A percentile compares a stretch with the other conserved stretches of the same genome.
Evolutionary conservation across 1,284 basidiomycete species (phyloP).

Genomic region (Cystobasidium sp.): DNA sequence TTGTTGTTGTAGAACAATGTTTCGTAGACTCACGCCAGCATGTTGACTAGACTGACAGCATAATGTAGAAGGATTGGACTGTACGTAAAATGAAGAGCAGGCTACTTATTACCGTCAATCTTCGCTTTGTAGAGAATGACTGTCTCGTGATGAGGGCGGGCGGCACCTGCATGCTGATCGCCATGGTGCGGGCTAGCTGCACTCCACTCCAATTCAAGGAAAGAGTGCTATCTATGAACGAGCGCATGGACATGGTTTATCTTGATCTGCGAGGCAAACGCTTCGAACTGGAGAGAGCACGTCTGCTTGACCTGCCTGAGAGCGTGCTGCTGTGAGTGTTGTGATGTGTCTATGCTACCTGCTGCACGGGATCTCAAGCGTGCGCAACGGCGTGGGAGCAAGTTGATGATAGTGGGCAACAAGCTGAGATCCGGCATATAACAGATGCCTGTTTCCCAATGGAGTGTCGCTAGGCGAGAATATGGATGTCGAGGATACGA

Average conservation of each 20-base stretch:
- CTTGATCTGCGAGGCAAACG: slow-evolving; percentile 89
- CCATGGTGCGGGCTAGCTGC: background rate
- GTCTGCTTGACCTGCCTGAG: slow-evolving; percentile 97
- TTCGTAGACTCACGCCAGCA: too few species aligned
- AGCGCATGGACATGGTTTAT: slow-evolving; percentile 61
- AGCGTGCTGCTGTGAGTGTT: slow-evolving; percentile 76
- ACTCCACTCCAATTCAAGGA: background rate
- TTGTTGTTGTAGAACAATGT: too few species aligned
- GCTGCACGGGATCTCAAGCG: background rate
- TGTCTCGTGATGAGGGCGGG: background rate
- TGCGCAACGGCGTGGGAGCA: background rate
- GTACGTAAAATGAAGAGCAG: too few species aligned
- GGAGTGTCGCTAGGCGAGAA: slow-evolving; percentile 74
- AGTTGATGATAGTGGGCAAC: background rate
- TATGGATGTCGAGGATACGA: slow-evolving; percentile 90
- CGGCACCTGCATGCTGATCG: background rate
- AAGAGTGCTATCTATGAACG: background rate
- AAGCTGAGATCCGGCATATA: background rate
- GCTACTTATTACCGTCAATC: too few species aligned
- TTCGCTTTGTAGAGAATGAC: too few species aligned
- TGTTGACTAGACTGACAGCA: too few species aligned
- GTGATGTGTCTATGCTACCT: background rate
- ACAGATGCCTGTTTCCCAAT: slow-evolving; percentile 82
- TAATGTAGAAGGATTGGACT: too few species aligned
- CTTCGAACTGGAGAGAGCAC: slow-evolving; percentile 95